Evolutionary conservation across 768 basidiomycete species (phyloP).

Genomic region (Gloeostereum incarnatum): DNA sequence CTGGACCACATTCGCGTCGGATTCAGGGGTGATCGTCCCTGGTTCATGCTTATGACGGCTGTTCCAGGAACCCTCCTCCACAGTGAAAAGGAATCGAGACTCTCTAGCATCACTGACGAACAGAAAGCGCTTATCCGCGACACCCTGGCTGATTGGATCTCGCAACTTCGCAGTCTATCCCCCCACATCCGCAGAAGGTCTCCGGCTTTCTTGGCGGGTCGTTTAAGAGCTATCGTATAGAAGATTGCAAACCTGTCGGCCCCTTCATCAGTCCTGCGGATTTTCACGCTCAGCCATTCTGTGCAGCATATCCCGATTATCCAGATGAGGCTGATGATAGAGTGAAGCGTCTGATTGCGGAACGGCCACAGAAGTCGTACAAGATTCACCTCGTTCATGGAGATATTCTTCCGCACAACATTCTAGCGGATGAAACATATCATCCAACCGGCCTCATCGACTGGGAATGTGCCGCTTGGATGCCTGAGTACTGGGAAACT

Average conservation of each 20-base stretch:
- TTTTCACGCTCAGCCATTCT: conserved; percentile 6
- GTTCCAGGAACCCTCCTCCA: conserved; percentile 7
- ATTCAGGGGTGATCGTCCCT: not conserved
- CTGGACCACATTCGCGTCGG: conserved; percentile 1
- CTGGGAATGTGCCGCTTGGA: conserved; percentile 16
- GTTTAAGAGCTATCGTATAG: conserved; percentile 5
- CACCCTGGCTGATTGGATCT: conserved; percentile 6
- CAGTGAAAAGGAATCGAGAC: conserved; percentile 1
- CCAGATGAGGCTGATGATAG: conserved; percentile 1
- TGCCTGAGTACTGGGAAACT: conserved; percentile 16
- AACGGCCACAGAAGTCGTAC: conserved; percentile 7
- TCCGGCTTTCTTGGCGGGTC: conserved; percentile 7
- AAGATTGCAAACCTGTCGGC: conserved; percentile 3
- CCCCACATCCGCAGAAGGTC: conserved; percentile 7
- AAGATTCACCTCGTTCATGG: conserved; percentile 20
- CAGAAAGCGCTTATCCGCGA: conserved; percentile 4
- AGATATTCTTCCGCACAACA: conserved; percentile 25
- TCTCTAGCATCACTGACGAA: conserved; percentile 1
- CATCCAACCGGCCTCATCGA: conserved; percentile 14
- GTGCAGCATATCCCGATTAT: not conserved
- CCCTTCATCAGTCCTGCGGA: conserved; percentile 6
- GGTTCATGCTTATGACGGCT: not conserved
- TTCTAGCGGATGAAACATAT: conserved; percentile 18
- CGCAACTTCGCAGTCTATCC: conserved; percentile 6
- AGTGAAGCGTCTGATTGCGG: conserved; percentile 3